These are phyloP conservation scores for Rhipidocladum racemiflorum DNA, from an alignment of 176 grass and related monocot species.

Conservation along the genomic window DNA sequence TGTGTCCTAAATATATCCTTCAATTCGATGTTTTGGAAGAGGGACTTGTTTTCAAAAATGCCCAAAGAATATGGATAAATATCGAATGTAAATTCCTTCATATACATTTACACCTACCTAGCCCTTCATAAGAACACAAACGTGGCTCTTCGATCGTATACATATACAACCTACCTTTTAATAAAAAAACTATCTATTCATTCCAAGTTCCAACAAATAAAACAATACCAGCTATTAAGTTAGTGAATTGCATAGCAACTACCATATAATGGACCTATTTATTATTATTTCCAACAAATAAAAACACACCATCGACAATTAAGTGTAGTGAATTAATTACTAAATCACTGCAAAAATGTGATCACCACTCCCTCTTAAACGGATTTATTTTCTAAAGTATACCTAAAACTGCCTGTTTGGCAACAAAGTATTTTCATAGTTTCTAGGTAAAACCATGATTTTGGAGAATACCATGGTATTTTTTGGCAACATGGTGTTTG, in stretches of 20 bases:
- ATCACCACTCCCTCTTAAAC: no score
- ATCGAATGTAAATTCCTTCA: background rate
- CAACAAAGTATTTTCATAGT: no score
- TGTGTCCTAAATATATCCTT: no score
- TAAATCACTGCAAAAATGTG: no score
- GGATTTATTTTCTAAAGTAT: no score
- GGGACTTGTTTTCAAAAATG: background rate
- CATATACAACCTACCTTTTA: background rate
- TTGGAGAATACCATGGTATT: no score
- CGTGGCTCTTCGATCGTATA: background rate
- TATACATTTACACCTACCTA: background rate
- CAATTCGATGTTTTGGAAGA: background rate
- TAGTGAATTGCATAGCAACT: no score
- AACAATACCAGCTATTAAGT: background rate
- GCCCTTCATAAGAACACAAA: background rate
- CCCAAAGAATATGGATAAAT: background rate
- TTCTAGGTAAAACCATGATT: no score
- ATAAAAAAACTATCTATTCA: background rate
- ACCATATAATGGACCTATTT: no score
- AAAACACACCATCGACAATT: background rate
- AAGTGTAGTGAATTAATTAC: background rate
- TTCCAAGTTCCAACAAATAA: background rate
- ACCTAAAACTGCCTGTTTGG: no score
- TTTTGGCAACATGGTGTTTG: no score
- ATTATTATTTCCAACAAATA: no score